These are phyloP conservation scores for Coprinellus micaceus DNA, from an alignment of 768 basidiomycete genomes.

Conservation along the genomic window DNA sequence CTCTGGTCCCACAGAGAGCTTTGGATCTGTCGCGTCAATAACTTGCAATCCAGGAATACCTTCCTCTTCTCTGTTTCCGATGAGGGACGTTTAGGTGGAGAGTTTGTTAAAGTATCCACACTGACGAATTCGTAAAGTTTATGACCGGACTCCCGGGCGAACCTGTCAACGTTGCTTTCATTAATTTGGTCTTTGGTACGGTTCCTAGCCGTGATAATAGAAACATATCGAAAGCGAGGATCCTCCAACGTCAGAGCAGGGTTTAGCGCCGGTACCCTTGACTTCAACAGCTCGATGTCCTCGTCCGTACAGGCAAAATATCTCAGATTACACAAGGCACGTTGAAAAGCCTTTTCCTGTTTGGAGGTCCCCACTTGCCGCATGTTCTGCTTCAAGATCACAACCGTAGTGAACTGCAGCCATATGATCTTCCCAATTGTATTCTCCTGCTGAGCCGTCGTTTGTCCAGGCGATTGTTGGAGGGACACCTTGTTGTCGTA, in stretches of 20 bases:
- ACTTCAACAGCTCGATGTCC: constrained; percentile 21
- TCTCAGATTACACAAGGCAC: constrained; percentile 29
- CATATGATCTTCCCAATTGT: constrained; percentile 25
- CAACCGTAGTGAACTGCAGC: constrained; percentile 34
- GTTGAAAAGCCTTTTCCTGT: constrained; percentile 24
- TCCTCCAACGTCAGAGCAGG: constrained; percentile 6
- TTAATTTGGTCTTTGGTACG: constrained; percentile 27
- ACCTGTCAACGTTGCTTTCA: constrained; percentile 20
- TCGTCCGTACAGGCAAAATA: constrained; percentile 28
- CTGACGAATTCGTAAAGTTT: constrained; percentile 19
- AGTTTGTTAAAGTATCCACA: constrained; percentile 7
- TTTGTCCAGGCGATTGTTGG: not conserved
- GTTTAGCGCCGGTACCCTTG: not conserved
- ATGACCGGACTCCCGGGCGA: constrained; percentile 30
- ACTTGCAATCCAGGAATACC: not conserved
- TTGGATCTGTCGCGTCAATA: not conserved
- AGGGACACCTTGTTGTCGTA: not conserved
- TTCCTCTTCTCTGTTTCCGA: not conserved
- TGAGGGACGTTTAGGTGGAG: not conserved
- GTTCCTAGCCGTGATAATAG: constrained; percentile 38
- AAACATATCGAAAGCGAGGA: constrained; percentile 25
- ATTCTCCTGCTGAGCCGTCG: constrained; percentile 14
- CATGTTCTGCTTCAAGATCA: constrained; percentile 34
- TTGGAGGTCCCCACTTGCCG: constrained; percentile 19
- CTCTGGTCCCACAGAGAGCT: constrained; percentile 15